A percentile compares a stretch with the other conserved stretches of the same genome.
Conservation (phyloP, 352 stramenopile genomes). For the Discostella stelligera region DNA sequence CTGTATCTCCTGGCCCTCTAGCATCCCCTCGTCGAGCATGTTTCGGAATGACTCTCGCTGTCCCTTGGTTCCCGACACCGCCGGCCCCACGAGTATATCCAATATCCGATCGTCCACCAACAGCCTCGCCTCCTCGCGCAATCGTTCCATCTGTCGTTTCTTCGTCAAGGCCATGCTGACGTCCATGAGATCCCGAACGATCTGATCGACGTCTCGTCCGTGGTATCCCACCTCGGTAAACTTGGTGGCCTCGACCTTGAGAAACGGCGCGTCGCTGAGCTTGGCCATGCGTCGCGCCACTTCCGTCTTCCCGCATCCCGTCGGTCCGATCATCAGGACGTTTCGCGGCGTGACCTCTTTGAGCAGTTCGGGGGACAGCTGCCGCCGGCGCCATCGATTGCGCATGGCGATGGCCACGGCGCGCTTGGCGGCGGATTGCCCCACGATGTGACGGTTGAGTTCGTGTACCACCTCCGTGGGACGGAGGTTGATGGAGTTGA, state of each 20-base stretch:
- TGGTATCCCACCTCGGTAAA: constrained; percentile 99
- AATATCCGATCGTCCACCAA: constrained; percentile 94
- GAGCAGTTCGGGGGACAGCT: constrained; percentile 89
- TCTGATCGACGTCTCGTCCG: constrained; percentile 98
- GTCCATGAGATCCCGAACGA: constrained; percentile 98
- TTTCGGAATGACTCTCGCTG: constrained; percentile 89
- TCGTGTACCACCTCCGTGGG: constrained; percentile 91
- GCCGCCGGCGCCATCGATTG: constrained; percentile 96
- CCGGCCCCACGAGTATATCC: constrained; percentile 89
- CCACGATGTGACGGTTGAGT: constrained; percentile 97
- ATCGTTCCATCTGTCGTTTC: constrained; percentile 90
- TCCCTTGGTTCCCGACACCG: constrained; percentile 32
- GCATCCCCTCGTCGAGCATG: constrained; percentile 86
- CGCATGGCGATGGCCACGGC: constrained; percentile 97
- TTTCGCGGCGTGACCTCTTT: constrained; percentile 96
- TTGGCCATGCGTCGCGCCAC: constrained; percentile 96
- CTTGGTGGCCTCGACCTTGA: constrained; percentile 98
- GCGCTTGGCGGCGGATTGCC: constrained; percentile 95
- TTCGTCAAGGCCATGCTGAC: constrained; percentile 95
- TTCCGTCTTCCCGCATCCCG: constrained; percentile 97
- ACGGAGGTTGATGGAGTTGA: constrained; percentile 37
- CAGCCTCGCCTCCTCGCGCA: constrained; percentile 89
- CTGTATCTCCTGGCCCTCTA: constrained; percentile 85
- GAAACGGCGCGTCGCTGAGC: constrained; percentile 94
- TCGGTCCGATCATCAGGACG: constrained; percentile 99